Percentiles rank a stretch among this genome's conserved stretches.
Evolutionary conservation across 768 basidiomycete species (phyloP).

Genomic region (Trametes meyenii): DNA sequence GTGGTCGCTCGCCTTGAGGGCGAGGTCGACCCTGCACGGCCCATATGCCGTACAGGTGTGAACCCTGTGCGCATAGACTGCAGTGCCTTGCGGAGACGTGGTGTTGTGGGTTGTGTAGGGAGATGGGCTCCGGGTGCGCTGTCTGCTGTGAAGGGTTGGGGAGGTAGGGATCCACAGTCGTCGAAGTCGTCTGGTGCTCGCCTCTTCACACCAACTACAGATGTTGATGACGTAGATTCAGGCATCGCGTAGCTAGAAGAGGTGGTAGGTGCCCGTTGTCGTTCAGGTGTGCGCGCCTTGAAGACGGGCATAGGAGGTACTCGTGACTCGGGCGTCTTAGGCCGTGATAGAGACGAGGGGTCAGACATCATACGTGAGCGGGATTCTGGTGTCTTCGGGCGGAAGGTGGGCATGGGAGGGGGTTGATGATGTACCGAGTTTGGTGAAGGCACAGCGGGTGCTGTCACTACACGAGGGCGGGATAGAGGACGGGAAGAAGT

Average conservation of each 20-base stretch:
- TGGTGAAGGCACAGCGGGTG: constrained; percentile 23
- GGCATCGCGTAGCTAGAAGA: constrained; percentile 9
- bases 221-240: constrained; percentile 34
- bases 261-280: constrained; percentile 16
- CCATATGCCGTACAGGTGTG: constrained; percentile 63
- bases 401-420: constrained; percentile 19
- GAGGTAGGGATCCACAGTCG: constrained; percentile 53
- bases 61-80: constrained; percentile 67
- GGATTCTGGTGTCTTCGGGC: constrained; percentile 38
- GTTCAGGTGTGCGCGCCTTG: constrained; percentile 56
- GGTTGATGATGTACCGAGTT: neutral
- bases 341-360: constrained; percentile 24
- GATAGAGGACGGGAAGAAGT: constrained; percentile 32
- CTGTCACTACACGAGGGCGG: constrained; percentile 47
- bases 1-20: constrained; percentile 52
- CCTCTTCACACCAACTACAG: constrained; percentile 64
- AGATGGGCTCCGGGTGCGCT: constrained; percentile 42
- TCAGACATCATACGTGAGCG: constrained; percentile 23
- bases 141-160: constrained; percentile 66
- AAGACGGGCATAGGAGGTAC: constrained; percentile 38
- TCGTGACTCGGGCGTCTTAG: constrained; percentile 32
- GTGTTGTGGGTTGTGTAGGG: constrained; percentile 47
- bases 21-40: constrained; percentile 48
- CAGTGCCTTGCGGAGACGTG: constrained; percentile 62
- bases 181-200: constrained; percentile 81